Percentiles rank a stretch among this genome's conserved stretches.
Conservation (phyloP, 495 filamentous ascomycete species). For the Daldinia bambusicola region DNA sequence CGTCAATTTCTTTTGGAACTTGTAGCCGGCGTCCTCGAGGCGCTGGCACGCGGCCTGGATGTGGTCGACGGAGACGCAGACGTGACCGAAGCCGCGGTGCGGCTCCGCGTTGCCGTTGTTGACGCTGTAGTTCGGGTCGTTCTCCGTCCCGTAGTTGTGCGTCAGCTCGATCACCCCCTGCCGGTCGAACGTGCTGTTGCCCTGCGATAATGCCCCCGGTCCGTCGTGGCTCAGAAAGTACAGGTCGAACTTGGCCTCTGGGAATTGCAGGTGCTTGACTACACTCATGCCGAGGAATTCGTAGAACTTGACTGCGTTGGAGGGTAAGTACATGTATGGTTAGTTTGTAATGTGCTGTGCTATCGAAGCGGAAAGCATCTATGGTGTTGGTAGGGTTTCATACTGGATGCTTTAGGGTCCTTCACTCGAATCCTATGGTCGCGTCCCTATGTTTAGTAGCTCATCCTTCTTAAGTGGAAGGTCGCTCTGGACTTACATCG, state of each 20-base stretch:
- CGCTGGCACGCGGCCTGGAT: slow-evolving; percentile 88
- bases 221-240: slow-evolving; percentile 84
- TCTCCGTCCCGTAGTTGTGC: slow-evolving; percentile 96
- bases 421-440: slow-evolving; percentile 86
- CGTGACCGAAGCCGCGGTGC: slow-evolving; percentile 87
- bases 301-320: slow-evolving; percentile 81
- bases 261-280: slow-evolving; percentile 75
- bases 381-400: background rate
- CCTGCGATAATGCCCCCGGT: slow-evolving; percentile 67
- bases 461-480: background rate
- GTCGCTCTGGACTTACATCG: slow-evolving; percentile 64
- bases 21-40: slow-evolving; percentile 88
- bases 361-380: background rate
- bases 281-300: slow-evolving; percentile 89
- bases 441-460: slow-evolving; percentile 14
- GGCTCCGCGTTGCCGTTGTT: slow-evolving; percentile 92
- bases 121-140: slow-evolving; percentile 81
- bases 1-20: slow-evolving; percentile 91
- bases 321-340: background rate
- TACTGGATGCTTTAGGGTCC: slow-evolving; percentile 84
- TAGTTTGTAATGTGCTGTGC: background rate
- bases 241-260: slow-evolving; percentile 87
- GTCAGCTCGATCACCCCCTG: slow-evolving; percentile 93
- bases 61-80: slow-evolving; percentile 88
- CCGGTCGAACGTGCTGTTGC: slow-evolving; percentile 78